Conservation (phyloP, 345 rosid species). For the Populus nigra region DNA sequence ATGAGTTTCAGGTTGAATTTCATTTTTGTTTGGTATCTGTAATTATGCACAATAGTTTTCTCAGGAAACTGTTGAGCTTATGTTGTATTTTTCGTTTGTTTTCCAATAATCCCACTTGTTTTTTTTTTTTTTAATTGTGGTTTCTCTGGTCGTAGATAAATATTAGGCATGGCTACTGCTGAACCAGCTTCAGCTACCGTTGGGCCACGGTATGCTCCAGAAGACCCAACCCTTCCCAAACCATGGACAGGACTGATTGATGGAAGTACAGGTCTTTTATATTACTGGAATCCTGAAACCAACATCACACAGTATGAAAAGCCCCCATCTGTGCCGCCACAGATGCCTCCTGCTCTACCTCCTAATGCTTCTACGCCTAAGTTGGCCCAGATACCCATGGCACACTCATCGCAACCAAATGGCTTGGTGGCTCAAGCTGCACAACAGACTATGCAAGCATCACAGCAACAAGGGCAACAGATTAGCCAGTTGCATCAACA, state of each 20-base stretch:
- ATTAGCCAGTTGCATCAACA: slow-evolving; percentile 15
- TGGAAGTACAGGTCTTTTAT: slow-evolving; percentile 71
- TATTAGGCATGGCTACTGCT: slow-evolving; percentile 54
- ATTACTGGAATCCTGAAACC: slow-evolving; percentile 96
- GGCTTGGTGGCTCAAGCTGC: slow-evolving; percentile 41
- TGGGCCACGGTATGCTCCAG: slow-evolving; percentile 91
- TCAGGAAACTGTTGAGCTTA: too few species aligned
- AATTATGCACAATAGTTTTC: too few species aligned
- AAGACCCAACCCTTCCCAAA: slow-evolving; percentile 86
- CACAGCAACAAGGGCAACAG: slow-evolving; percentile 40
- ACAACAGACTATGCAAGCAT: slow-evolving; percentile 27
- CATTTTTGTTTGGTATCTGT: too few species aligned
- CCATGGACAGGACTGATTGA: slow-evolving; percentile 98
- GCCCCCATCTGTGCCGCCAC: slow-evolving; percentile 61
- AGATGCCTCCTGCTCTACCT: slow-evolving; percentile 55
- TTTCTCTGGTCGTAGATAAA: slow-evolving; percentile 23
- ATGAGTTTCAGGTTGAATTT: too few species aligned
- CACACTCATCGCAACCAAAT: slow-evolving; percentile 43
- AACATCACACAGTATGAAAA: slow-evolving; percentile 89
- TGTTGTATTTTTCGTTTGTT: too few species aligned
- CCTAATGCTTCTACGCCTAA: slow-evolving; percentile 51
- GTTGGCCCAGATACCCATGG: slow-evolving; percentile 56
- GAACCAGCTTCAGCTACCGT: slow-evolving; percentile 51
- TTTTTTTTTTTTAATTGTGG: too few species aligned
- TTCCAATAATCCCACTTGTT: too few species aligned